Base-by-base conservation (phyloP, 169 alveolate species). In the Besnoitia besnoiti region DNA sequence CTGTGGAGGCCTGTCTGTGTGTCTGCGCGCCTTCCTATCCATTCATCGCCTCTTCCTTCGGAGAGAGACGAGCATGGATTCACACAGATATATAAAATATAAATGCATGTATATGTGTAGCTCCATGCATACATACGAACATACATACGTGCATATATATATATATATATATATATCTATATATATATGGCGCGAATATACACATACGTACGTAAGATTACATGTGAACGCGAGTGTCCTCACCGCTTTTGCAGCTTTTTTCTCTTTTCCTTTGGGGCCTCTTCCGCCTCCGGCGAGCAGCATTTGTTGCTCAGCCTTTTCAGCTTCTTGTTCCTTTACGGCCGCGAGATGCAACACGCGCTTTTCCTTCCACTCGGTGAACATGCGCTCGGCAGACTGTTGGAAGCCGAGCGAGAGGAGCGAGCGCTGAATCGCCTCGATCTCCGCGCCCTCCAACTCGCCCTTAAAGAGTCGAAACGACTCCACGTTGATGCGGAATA, bases 401-500 rank as follows among this genome's bases (percentile, higher is more conserved):
- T 4, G 0, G 50, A 85, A 85, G 51, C 90, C 90, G 40, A 85
- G 90, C 16, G 79, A 30, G 33, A 85, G 37, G 10, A 85, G 77
- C 24, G 49, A 30, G n/a, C 39, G n/a, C 90, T 85, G 90, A 30
- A 85, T 47, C 39, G 27, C 46, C 51, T 85, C 51, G 21, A 85
- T 37, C 0, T 85, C 90, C 27, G n/a, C 16, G 37, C 79, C 79
- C 33, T 33, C 61, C 8, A 85, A 51, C 79, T 85, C 61, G n/a
- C 44, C 79, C 30, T 33, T 14, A 35, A 85, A 85, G 49, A 85
- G 21, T 30, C 90, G 90, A 40, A 37, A 55, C 7, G 40, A 33
- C 37, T 85, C 90, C 55, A 85, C 37, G 50, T 51, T 50, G 8
- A 85, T 16, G 35, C 90, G 90, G 61, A 85, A 85, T 49, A 85